Percentiles rank a stretch among this genome's conserved stretches.
Evolutionary conservation across 1,284 basidiomycete genomes (phyloP).

Genomic region (Schizophyllum commune): DNA sequence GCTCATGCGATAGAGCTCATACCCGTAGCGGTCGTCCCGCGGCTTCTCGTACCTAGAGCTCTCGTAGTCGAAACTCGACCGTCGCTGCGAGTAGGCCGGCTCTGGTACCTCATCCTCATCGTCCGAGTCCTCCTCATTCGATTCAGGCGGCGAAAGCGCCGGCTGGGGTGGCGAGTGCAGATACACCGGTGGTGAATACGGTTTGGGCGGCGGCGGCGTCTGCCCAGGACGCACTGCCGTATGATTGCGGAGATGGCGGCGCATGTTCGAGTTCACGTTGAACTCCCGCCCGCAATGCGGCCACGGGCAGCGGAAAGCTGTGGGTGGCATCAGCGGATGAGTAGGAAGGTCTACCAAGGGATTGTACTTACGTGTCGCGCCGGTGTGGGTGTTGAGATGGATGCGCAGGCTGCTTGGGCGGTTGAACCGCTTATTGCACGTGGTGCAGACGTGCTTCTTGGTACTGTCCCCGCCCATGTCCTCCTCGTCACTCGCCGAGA

Average conservation of each 20-base stretch:
- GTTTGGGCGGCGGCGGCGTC: not conserved
- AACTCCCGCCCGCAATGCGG: conserved; percentile 69
- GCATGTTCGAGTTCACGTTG: conserved; percentile 79
- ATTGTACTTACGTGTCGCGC: conserved; percentile 55
- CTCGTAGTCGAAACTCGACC: not conserved
- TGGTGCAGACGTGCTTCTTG: conserved; percentile 56
- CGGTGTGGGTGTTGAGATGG: conserved; percentile 73
- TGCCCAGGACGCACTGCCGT: conserved; percentile 12
- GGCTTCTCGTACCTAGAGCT: not conserved
- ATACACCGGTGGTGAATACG: not conserved
- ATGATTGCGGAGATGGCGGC: conserved; percentile 68
- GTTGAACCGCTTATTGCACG: conserved; percentile 67
- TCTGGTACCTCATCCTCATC: not conserved
- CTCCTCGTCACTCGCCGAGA: not conserved
- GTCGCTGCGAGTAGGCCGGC: not conserved
- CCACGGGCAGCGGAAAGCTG: conserved; percentile 67
- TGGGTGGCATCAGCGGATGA: not conserved
- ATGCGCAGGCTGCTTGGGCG: conserved; percentile 70
- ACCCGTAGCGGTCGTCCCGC: not conserved
- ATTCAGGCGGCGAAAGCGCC: not conserved
- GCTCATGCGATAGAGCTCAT: not conserved
- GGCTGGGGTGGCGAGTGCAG: not conserved
- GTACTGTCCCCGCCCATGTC: conserved; percentile 13
- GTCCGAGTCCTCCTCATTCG: not conserved
- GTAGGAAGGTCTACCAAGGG: not conserved